Base-by-base conservation (phyloP, 2,329 filamentous ascomycete genomes). In the Elsinoe necatrix region DNA sequence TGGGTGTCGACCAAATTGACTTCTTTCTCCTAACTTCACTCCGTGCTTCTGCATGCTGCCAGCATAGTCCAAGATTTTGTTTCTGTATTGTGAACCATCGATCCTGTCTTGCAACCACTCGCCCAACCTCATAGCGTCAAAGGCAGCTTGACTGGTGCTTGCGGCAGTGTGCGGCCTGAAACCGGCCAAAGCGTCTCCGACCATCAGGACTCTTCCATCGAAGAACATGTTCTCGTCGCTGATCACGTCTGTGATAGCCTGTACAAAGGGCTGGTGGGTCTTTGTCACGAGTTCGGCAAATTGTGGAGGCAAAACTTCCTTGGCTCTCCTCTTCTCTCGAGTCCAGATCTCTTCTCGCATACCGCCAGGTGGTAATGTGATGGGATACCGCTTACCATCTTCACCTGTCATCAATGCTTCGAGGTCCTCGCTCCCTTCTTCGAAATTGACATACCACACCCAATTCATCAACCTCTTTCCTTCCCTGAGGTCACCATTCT, bases 141-240 rank as follows among this genome's bases (percentile, higher is more conserved):
- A 72, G 1, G 73, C 75, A 3, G 74, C 74, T 60, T 78, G 75
- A 23, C 74, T 72, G 1, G 75, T 77, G 14, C 73, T 75, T 20
- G 71, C 68, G 0, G 70, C 76, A 2, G 73, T 69, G 58, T 78
- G 75, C 4, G 76, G 75, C 43, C 76, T 62, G 29, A 77, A 74
- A 1, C 73, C 70, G 0, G 74, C 71, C 18, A 77, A 62, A 0
- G 75, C 72, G 62, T 79, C 76, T 0, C 75, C 76, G 1, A 77
- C 70, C 8, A 78, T 61, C 14, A 77, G 55, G 1, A 77, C 66
- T 21, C 69, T 72, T 1, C 74, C 75, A 31, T 68, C 65, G 21
- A 69, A 64, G 55, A 73, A 76, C 31, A 64, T 65, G 18, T 73
- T 71, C 12, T 65, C 58, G 0, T 66, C 64, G 25, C 68, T 66